Evolutionary conservation across 306 rosid species (phyloP).

Genomic region (Castanopsis chinensis): DNA sequence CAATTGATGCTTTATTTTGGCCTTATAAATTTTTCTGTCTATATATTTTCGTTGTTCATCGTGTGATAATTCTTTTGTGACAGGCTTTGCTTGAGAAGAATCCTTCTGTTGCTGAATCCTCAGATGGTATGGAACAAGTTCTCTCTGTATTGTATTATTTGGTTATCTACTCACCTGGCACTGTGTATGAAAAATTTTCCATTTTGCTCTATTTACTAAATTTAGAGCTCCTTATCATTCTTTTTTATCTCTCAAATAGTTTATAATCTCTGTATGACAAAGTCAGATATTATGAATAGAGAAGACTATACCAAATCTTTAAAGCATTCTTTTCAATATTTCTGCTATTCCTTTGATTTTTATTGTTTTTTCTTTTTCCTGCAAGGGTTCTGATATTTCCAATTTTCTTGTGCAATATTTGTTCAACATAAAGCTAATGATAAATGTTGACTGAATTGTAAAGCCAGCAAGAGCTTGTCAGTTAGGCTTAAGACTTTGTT

Average conservation of each 20-base stretch:
- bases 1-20: background rate
- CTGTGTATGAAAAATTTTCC: background rate
- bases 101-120: slow-evolving; percentile 50
- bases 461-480: background rate
- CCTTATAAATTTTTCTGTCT: background rate
- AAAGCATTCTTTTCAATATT: background rate
- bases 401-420: background rate
- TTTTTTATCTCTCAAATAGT: background rate
- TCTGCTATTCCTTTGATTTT: background rate
- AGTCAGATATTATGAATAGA: background rate
- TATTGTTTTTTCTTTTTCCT: background rate
- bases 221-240: background rate
- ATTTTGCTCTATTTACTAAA: background rate
- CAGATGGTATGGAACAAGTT: slow-evolving; percentile 44
- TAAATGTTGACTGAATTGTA: background rate
- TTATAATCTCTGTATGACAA: background rate
- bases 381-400: background rate
- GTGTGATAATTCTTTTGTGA: slow-evolving; percentile 18
- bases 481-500: background rate
- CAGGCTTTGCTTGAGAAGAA: slow-evolving; percentile 78
- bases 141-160: background rate
- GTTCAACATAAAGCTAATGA: background rate
- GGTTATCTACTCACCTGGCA: background rate
- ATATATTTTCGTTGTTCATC: background rate
- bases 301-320: background rate